These are phyloP conservation scores for Sparassis latifolia DNA, from an alignment of 1,284 basidiomycete species.

Conservation along the genomic window DNA sequence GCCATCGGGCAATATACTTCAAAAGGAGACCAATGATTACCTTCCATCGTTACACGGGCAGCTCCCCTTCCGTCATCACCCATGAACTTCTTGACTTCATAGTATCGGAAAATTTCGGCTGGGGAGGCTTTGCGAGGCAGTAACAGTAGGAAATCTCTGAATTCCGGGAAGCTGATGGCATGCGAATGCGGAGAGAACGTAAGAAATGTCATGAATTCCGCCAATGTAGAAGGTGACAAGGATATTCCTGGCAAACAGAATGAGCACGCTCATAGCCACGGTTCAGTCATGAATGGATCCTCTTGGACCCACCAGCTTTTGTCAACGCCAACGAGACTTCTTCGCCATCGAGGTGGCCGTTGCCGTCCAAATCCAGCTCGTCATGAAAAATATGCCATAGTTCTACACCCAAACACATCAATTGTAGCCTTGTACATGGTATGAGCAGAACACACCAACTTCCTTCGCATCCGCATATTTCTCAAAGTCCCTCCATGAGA, in stretches of 20 bases:
- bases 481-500: slow-evolving; percentile 78
- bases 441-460: slow-evolving; percentile 46
- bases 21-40: slow-evolving; percentile 28
- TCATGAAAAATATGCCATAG: slow-evolving; percentile 88
- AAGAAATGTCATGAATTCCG: slow-evolving; percentile 78
- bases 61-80: slow-evolving; percentile 73
- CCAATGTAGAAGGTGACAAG: slow-evolving; percentile 57
- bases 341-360: slow-evolving; percentile 70
- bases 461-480: slow-evolving; percentile 74
- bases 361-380: slow-evolving; percentile 80
- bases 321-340: slow-evolving; percentile 68
- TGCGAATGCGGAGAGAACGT: slow-evolving; percentile 61
- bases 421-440: not conserved
- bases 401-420: slow-evolving; percentile 40
- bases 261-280: not conserved
- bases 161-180: slow-evolving; percentile 79
- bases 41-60: slow-evolving; percentile 83
- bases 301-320: slow-evolving; percentile 56
- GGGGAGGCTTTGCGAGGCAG: slow-evolving; percentile 78
- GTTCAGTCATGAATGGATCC: slow-evolving; percentile 5
- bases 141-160: slow-evolving; percentile 85
- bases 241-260: slow-evolving; percentile 49
- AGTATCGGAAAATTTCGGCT: slow-evolving; percentile 83
- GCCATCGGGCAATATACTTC: not conserved
- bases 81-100: slow-evolving; percentile 71